Base-by-base conservation (phyloP, 2,329 filamentous ascomycete genomes). In the Ilyonectria robusta region DNA sequence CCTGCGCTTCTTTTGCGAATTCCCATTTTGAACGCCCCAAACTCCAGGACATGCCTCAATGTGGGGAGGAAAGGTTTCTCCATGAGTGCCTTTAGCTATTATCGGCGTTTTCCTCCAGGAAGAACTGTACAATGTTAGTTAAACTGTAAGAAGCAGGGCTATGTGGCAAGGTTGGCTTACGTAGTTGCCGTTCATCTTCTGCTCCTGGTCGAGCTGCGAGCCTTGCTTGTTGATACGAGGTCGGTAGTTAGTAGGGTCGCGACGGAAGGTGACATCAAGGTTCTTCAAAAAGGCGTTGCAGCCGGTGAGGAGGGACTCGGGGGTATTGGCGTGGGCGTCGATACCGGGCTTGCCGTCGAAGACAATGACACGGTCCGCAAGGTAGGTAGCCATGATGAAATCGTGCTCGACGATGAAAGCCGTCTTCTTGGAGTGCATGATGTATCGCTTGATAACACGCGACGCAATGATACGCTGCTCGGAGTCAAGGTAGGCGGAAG, bases 371-470 rank as follows among this genome's bases (percentile, higher is more conserved):
- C 96, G 93, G 79, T 99, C 97, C 51, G 96, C 89, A 59, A 90
- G 85, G 74, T 89, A 89, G 19, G 88, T 91, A 51, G 88, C 89
- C 95, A 98, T 98, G 86, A 98, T 97, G 86, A 99, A 98, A 88
- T 99, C 96, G 92, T 99, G 96, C 91, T 99, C 96, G 81, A 99
- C 95, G 75, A 99, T 91, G 82, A 99, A 99, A 57, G 96, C 96
- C 0, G 96, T 99, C 90, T 98, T 98, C 91, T 98, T 98, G 77
- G 94, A 92, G 87, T 99, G 95, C 96, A 99, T 99, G 84, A 99
- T 99, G 88, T 97, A 99, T 74, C 96, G 93, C 88, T 99, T 99
- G 86, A 99, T 99, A 80, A 99, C 97, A 79, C 95, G 93, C 51
- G 95, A 93, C 69, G 95, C 95, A 76, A 99, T 92, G 79, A 99